Evolutionary conservation across 202 grass and related monocot genomes (phyloP), one percentile per base, ranked within the genome.

Genomic region (Zoysia matrella): DNA sequence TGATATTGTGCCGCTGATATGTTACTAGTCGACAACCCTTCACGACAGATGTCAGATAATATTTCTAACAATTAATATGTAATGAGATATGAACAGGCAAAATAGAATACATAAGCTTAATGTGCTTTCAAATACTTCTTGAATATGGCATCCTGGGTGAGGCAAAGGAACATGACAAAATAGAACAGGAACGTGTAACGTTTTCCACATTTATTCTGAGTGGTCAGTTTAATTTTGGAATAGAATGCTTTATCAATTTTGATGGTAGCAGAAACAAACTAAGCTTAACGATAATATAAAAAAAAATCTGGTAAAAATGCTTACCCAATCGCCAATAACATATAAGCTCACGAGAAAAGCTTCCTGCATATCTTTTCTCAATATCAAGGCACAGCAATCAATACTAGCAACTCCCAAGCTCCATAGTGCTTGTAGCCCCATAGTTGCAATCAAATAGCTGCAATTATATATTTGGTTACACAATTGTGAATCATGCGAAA

Each of bases 311-410:
- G 36, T 72, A 54, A 0, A 30, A 30, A 30, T 30, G 12, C 77
- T 90, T 94, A 97, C 92, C 92, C 92, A 97, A 48, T 97, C 92
- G 3, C 94, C 90, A 69, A 98, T 88, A 36, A 98, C 79, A 81
- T 95, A 98, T 80, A 95, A 91, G 86, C 90, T 95, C 73, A 98
- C 43, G 12, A 98, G 77, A 72, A 93, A 77, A 86, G 88, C 79
- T 78, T 81, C 89, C 11, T 83, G 86, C 65, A 98, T 82, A 83
- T 98, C 92, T 57, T 85, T 98, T 62, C 69, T 91, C 46, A 94
- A 52, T 82, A 64, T 83, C 75, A 95, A 87, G 51, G 92, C 86
- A 86, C 91, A 93, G 66, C 76, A 82, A 91, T 98, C 92, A 90
- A 98, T 86, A 80, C 82, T 94, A 47, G 82, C 90, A 84, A 95